phyloP scores from a whole-genome alignment of 768 basidiomycete genomes.

The Rhodocollybia butyracea region DNA sequence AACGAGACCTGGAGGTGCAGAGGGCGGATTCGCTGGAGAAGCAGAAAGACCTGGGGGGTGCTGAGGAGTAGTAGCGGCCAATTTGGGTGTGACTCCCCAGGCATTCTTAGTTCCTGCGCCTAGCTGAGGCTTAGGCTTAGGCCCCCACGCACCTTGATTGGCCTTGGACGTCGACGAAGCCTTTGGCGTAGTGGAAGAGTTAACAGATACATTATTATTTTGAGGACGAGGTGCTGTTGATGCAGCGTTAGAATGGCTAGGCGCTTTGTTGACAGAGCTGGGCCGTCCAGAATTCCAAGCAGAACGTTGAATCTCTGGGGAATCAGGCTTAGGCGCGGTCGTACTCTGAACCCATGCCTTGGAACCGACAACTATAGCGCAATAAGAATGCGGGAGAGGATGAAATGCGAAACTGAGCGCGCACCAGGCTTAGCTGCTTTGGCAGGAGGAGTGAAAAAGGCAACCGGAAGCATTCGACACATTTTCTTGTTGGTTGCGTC shows the following conservation, averaged over 20 bases:
- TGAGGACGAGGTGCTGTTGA: neutral
- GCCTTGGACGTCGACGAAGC: neutral
- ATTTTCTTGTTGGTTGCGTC: constrained; percentile 5
- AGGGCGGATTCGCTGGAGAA: neutral
- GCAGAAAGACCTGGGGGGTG: neutral
- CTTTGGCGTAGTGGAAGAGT: neutral
- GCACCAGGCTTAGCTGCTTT: constrained; percentile 1
- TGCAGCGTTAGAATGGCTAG: neutral
- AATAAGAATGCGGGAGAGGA: neutral
- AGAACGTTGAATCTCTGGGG: neutral
- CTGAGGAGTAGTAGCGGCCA: neutral
- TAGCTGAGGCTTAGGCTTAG: neutral
- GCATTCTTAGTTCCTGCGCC: neutral
- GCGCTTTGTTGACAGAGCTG: neutral
- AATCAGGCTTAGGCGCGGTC: neutral
- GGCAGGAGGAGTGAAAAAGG: neutral
- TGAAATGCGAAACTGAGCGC: neutral
- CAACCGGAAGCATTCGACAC: neutral
- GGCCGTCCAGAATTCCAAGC: neutral
- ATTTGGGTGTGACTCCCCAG: neutral
- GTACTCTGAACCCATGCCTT: neutral
- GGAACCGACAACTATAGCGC: constrained; percentile 2
- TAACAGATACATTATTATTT: neutral
- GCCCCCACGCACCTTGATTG: constrained; percentile 2
- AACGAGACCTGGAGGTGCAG: neutral